Percentiles rank a stretch among this genome's conserved stretches.
phyloP scores from a whole-genome alignment of 331 rosid genomes.

The Acacia pycnantha region DNA sequence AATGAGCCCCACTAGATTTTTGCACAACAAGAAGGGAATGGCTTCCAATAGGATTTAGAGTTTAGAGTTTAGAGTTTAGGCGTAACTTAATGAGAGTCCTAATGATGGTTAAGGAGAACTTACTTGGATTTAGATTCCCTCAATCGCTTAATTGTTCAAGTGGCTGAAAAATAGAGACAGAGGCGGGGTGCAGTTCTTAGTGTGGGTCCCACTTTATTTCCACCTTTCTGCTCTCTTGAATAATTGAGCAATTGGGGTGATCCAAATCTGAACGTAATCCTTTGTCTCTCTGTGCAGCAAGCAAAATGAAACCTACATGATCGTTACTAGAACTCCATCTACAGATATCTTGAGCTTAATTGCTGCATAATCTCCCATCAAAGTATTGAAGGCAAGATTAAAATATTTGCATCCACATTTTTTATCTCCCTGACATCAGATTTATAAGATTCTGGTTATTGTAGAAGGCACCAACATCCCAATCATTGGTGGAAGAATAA shows the following conservation, averaged over 20 bases:
- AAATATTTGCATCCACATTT: not conserved
- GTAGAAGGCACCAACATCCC: conserved; percentile 84
- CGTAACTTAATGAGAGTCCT: not conserved
- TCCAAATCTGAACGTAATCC: not conserved
- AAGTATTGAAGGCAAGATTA: not conserved
- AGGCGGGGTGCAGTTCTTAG: not conserved
- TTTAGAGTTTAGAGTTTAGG: too few species aligned
- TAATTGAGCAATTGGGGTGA: not conserved
- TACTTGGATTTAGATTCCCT: not conserved
- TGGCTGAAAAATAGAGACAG: not conserved
- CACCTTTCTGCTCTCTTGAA: not conserved
- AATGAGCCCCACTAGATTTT: not conserved
- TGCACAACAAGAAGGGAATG: not conserved
- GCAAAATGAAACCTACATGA: not conserved
- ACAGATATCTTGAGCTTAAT: not conserved
- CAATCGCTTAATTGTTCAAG: not conserved
- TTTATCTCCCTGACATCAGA: conserved; percentile 86
- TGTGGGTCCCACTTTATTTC: not conserved
- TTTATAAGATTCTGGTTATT: conserved; percentile 71
- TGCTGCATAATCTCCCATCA: not conserved
- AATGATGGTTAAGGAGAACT: not conserved
- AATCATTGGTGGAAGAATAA: conserved; percentile 68
- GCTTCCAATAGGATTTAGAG: not conserved
- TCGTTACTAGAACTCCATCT: not conserved
- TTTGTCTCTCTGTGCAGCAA: not conserved